phyloP scores from a whole-genome alignment of 164 flowering plant species.

The Akebia trifoliata region DNA sequence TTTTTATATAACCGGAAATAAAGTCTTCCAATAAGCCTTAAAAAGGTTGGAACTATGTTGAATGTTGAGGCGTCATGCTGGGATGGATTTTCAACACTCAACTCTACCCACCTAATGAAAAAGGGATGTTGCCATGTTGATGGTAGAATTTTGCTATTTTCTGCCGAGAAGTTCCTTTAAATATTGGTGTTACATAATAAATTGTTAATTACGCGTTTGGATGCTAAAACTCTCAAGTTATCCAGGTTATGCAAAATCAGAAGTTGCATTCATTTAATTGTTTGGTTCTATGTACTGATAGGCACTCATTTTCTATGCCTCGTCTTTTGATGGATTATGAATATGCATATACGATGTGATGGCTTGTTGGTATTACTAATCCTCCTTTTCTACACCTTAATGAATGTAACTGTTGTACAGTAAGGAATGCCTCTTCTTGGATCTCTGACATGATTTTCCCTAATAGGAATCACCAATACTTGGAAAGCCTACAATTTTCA shows the following conservation, averaged over 20 bases:
- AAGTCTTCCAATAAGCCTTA: no score
- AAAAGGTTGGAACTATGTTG: no score
- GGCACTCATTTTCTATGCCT: not conserved
- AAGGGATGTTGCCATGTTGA: no score
- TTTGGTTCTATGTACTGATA: not conserved
- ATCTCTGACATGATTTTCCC: conserved; percentile 13
- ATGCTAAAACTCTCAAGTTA: no score
- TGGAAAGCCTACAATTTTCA: conserved; percentile 73
- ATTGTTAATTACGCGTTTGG: no score
- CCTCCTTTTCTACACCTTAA: not conserved
- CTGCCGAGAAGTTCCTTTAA: no score
- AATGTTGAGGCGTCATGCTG: no score
- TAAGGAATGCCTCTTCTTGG: not conserved
- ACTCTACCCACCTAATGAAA: not conserved
- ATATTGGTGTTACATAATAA: no score
- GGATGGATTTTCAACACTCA: not conserved
- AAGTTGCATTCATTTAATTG: no score
- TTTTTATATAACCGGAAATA: no score
- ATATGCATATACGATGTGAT: not conserved
- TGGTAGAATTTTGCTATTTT: not conserved
- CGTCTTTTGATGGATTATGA: not conserved
- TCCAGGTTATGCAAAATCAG: no score
- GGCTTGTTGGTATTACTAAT: not conserved
- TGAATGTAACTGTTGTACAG: conserved; percentile 16
- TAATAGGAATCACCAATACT: conserved; percentile 82